A percentile compares a stretch with the other conserved stretches of the same genome.
Conservation (phyloP, 768 basidiomycete species). For the Podaxis sp. region DNA sequence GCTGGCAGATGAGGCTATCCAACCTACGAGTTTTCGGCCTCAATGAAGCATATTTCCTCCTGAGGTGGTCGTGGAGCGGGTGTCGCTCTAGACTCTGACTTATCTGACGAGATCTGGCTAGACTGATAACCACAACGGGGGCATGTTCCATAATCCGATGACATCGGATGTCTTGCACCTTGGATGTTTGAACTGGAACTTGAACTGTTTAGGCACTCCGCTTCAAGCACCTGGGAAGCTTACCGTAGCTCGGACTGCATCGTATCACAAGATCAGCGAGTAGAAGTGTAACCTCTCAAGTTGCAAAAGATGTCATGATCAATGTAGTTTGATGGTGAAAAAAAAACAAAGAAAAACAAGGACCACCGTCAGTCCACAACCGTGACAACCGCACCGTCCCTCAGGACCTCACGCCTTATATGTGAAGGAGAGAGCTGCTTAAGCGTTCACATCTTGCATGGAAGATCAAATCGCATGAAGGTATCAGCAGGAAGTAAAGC, state of each 20-base stretch:
- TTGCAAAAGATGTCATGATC: background rate
- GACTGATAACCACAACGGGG: background rate
- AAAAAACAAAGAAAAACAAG: slow-evolving; percentile 7
- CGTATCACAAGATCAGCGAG: background rate
- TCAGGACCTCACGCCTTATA: too few relatives aligned
- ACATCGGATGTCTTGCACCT: background rate
- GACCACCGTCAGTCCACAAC: background rate
- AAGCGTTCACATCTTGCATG: too few relatives aligned
- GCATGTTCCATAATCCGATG: background rate
- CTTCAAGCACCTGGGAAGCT: background rate
- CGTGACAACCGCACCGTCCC: background rate
- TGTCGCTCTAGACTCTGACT: background rate
- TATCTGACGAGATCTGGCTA: background rate
- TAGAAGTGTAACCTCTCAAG: background rate
- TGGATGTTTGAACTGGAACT: background rate
- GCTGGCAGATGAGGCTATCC: background rate
- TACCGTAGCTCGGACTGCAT: background rate
- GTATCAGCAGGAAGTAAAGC: background rate
- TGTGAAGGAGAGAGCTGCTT: too few relatives aligned
- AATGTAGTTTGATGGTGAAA: background rate
- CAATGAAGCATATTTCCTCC: background rate
- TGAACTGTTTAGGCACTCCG: background rate
- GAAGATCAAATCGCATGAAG: background rate
- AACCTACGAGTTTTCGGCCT: background rate
- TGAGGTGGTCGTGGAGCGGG: too few relatives aligned